Evolutionary conservation across 1,284 basidiomycete genomes (phyloP), one percentile per base, ranked within the genome.

Genomic region (Wolfiporia cocos): DNA sequence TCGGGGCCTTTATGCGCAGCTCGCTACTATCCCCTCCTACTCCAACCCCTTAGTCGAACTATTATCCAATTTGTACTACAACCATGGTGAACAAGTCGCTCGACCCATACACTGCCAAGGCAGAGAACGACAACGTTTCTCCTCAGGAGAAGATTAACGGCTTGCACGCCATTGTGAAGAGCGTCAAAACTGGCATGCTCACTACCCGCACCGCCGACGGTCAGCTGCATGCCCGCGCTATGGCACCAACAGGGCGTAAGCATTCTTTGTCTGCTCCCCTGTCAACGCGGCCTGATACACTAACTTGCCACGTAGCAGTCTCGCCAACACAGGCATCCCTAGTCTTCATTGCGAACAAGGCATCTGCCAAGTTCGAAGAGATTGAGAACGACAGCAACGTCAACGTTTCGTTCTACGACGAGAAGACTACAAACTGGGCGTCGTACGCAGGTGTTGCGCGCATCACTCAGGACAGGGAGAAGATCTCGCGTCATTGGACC

Each of bases 341-440:
- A 43, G 59, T 76, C 23, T 93, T 92, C 67, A 67, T 92, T 49
- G 86, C 82, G 28, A 92, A 93, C 63, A 81, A 80, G 37, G 77
- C 70, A 4, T 82, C 84, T 7, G 71, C 73, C 62, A 92, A 92
- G 59, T 85, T 82, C 48, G 77, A 83, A 26, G 87, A 92, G 61
- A 74, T 92, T 32, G 63, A 83, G 48, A 75, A 86, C 48, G 87
- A 92, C 57, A 52, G 69, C 1, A 76, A 90, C 56, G 85, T 87
- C 50, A 92, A 92, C 57, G 77, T 93, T 44, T 79, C 78, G 31
- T 93, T 87, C 66, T 79, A 78, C 54, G 81, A 92, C 55, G 70
- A 74, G 22, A 69, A 72, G 22, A 75, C 78, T 7, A 92, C 88
- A 5, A 77, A 79, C 54, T 96, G 92, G 92, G 88, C 81, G 0